phyloP scores from a whole-genome alignment of 2,329 filamentous ascomycete species.

The Mycocentrospora acerina region DNA sequence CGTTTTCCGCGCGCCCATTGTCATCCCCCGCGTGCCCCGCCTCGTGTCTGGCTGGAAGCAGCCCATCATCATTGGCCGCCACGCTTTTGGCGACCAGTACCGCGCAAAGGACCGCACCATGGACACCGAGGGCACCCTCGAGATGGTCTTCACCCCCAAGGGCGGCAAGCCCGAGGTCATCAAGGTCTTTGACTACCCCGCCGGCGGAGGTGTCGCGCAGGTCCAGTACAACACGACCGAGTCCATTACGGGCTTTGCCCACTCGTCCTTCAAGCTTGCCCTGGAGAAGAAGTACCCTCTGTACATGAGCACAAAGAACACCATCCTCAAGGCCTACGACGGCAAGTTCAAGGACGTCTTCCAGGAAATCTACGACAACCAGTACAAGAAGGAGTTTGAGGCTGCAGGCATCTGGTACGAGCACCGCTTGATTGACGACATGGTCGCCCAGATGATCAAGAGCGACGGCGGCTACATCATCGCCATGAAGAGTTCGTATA shows the following conservation, averaged over 20 bases:
- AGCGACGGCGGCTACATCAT: constrained; percentile 94
- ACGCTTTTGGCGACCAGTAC: constrained; percentile 99
- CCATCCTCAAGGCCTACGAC: constrained; percentile 98
- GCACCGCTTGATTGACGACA: constrained; percentile 98
- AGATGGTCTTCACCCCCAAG: constrained; percentile 89
- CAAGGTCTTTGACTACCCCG: constrained; percentile 87
- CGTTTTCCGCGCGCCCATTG: constrained; percentile 98
- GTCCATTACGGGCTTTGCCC: constrained; percentile 91
- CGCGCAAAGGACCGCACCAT: constrained; percentile 90
- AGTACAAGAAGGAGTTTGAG: constrained; percentile 88
- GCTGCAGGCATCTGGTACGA: constrained; percentile 97
- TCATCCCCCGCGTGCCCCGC: constrained; percentile 89
- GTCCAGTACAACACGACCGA: constrained; percentile 99
- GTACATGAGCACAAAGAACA: constrained; percentile 99
- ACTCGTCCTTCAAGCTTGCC: constrained; percentile 95
- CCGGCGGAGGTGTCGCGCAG: constrained; percentile 84
- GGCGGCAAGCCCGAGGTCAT: constrained; percentile 80
- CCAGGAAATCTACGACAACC: constrained; percentile 88
- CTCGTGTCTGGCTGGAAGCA: constrained; percentile 98
- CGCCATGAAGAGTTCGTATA: constrained; percentile 82
- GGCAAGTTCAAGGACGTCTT: constrained; percentile 99
- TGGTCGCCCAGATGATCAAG: constrained; percentile 99
- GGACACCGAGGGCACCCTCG: constrained; percentile 79
- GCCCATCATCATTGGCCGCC: constrained; percentile 97
- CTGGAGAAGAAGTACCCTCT: constrained; percentile 84